Conservation (phyloP, 139 green algal genomes). For the Asterochloris erici region DNA sequence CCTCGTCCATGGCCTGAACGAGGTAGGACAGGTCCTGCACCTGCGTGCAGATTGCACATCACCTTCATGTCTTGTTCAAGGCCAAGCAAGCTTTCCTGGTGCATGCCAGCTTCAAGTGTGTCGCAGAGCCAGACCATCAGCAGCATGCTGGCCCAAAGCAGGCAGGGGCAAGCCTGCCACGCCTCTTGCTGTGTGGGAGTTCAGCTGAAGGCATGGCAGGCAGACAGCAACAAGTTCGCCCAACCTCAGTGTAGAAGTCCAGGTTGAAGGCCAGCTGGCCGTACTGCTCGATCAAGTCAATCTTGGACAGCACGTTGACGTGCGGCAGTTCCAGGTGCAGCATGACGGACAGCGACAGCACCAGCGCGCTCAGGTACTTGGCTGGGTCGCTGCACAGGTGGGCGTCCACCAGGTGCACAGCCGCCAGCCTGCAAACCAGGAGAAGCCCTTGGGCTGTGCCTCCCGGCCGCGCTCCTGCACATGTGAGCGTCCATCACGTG, state of each 20-base stretch:
- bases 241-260: constrained; percentile 86
- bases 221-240: not conserved
- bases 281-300: constrained; percentile 85
- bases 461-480: not conserved
- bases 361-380: constrained; percentile 83
- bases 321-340: constrained; percentile 81
- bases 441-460: not conserved
- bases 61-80: not conserved
- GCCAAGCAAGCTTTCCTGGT: no score
- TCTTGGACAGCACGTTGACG: constrained; percentile 80
- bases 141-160: no score
- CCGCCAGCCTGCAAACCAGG: constrained; percentile 21
- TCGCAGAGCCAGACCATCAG: no score
- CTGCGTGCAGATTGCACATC: constrained; percentile 14
- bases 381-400: constrained; percentile 56
- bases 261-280: constrained; percentile 86
- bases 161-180: no score
- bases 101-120: no score
- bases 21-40: constrained; percentile 77
- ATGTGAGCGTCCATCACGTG: not conserved
- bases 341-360: constrained; percentile 74
- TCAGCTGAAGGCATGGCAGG: not conserved
- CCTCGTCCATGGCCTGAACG: constrained; percentile 14
- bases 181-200: no score
- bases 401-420: constrained; percentile 82